Evolutionary conservation across 2,329 filamentous ascomycete species (phyloP).

Genomic region (Colletotrichum agaves): DNA sequence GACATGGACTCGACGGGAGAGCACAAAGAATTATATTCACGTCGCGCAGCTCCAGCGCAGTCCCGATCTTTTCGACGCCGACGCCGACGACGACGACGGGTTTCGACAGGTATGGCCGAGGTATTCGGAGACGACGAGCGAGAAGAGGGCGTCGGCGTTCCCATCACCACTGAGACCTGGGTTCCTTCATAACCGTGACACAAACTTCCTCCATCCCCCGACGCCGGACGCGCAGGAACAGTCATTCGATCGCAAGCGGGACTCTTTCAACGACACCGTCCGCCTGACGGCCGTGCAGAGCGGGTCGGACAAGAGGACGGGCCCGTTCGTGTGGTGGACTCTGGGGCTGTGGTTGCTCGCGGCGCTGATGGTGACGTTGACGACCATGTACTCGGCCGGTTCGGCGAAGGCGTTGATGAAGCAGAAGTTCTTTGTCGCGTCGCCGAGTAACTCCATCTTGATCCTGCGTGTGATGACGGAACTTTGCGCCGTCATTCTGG

Average conservation of each 20-base stretch:
- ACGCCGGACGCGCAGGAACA: slow-evolving; percentile 13
- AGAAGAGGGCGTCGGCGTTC: neutral
- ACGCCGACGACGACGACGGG: neutral
- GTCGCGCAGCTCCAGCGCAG: no score
- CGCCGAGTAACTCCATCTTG: slow-evolving; percentile 22
- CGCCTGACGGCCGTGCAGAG: slow-evolving; percentile 7
- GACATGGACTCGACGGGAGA: neutral
- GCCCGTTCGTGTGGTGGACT: slow-evolving; percentile 32
- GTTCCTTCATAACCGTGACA: neutral
- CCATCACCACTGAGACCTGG: neutral
- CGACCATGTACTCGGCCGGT: slow-evolving; percentile 29
- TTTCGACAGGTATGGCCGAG: slow-evolving; percentile 3
- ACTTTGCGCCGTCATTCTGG: slow-evolving; percentile 19
- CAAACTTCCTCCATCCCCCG: slow-evolving; percentile 18
- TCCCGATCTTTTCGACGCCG: neutral
- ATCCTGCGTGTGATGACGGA: slow-evolving; percentile 31
- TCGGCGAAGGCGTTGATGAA: slow-evolving; percentile 32
- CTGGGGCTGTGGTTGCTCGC: slow-evolving; percentile 19
- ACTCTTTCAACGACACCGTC: slow-evolving; percentile 10
- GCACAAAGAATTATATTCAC: neutral
- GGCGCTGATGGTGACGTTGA: slow-evolving; percentile 24
- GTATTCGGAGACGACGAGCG: neutral
- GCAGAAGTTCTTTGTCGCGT: slow-evolving; percentile 25
- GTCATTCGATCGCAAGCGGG: neutral
- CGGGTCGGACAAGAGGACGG: neutral